phyloP scores from a whole-genome alignment of 495 filamentous ascomycete genomes.

The Penicillium bialowiezense region DNA sequence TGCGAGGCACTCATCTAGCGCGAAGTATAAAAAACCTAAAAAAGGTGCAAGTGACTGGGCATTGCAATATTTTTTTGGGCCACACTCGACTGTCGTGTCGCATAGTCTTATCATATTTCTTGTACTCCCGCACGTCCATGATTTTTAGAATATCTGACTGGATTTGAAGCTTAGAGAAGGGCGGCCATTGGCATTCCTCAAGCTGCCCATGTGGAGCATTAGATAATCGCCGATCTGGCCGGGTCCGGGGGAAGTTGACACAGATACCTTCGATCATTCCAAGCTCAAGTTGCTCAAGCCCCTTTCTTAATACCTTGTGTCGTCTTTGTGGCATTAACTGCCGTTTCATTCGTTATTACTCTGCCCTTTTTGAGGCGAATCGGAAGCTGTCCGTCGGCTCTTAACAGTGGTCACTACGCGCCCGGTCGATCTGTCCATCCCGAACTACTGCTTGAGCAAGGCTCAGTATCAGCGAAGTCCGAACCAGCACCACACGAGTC shows the following conservation, averaged over 20 bases:
- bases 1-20: not conserved
- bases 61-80: not conserved
- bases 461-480: not conserved
- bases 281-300: constrained; percentile 4
- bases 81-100: no score
- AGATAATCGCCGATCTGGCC: not conserved
- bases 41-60: not conserved
- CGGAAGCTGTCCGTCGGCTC: not conserved
- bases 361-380: no score
- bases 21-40: not conserved
- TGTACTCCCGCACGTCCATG: no score
- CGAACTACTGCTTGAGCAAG: not conserved
- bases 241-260: not conserved
- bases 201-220: not conserved
- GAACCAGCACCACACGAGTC: not conserved
- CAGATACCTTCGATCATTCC: not conserved
- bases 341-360: constrained; percentile 57
- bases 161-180: not conserved
- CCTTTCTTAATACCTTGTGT: constrained; percentile 7
- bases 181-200: no score
- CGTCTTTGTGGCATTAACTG: constrained; percentile 47
- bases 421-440: not conserved
- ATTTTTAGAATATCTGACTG: no score
- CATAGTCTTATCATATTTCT: no score
- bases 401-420: not conserved